These are phyloP conservation scores for Heritiera fomes DNA, from an alignment of 345 rosid species.

Conservation along the genomic window DNA sequence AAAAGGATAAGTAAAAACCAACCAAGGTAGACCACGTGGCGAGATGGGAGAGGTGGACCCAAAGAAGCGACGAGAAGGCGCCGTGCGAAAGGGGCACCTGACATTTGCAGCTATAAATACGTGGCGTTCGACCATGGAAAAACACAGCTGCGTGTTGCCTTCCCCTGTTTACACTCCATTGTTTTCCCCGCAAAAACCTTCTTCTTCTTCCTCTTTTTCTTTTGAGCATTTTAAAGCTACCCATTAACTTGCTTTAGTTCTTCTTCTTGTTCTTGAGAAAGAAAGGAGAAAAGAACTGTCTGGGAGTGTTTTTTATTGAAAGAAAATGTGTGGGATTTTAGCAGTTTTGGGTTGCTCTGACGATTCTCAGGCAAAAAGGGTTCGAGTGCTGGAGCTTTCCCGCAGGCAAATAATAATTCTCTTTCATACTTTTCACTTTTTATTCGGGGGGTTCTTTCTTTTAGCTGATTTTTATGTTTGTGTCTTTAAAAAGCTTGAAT, in stretches of 20 bases:
- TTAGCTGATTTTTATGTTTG: neutral
- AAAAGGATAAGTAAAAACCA: neutral
- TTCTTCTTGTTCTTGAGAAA: neutral
- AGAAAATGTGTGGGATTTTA: conserved; percentile 87
- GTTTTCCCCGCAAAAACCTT: neutral
- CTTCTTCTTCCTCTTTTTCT: conserved; percentile 34
- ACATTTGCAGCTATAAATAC: conserved; percentile 32
- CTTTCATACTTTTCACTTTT: neutral
- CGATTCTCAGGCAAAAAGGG: conserved; percentile 92
- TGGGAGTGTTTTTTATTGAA: neutral
- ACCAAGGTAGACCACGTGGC: conserved; percentile 2
- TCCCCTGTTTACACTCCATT: conserved; percentile 15
- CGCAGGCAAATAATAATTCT: conserved; percentile 63
- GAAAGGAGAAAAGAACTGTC: too few species aligned
- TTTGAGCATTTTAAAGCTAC: neutral
- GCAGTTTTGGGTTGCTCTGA: conserved; percentile 93
- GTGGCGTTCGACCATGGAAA: conserved; percentile 5
- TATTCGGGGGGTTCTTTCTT: neutral
- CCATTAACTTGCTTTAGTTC: neutral
- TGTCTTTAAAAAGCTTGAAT: neutral
- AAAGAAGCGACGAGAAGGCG: conserved; percentile 13
- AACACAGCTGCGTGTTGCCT: conserved; percentile 18
- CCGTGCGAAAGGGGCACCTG: neutral
- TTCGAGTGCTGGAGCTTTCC: conserved; percentile 96
- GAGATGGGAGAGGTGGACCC: neutral